Evolutionary conservation across 75 land plant species (phyloP), one percentile per base, ranked within the genome.

Genomic region (Larix kaempferi): DNA sequence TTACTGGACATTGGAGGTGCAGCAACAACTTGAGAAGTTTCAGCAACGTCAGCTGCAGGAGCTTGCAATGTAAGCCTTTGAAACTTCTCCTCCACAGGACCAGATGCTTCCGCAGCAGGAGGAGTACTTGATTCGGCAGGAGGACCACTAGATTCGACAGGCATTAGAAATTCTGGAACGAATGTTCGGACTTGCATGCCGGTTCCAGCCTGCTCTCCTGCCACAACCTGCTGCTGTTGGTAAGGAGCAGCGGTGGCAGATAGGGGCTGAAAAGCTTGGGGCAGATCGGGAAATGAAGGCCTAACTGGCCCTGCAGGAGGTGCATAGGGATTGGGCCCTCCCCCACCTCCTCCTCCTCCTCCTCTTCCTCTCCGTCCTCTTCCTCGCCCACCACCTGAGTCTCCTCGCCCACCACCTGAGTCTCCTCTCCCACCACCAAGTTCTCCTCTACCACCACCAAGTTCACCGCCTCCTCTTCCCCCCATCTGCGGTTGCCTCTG

Each of bases 201-300:
- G 25, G 57, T 63, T 49, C 54, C 54, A 49, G 74, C 12, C 44
- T 19, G 37, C 19, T 29, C 22, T 66, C 74, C 62, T 8, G 76
- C 23, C 26, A 27, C 58, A 76, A 56, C 49, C 56, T 54, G 66
- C 39, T 56, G 49, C 6, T 76, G 80, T 74, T 78, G 88, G 57
- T 81, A 41, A 16, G 63, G 60, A 21, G 44, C 75, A 60, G 41
- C 78, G 22, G 80, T 69, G 72, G 67, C 81, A 76, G 69, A 76
- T 1, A 80, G 73, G 39, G 75, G 44, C 37, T 27, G 90, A 33
- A 84, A 76, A 78, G 93, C 95, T 90, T 93, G 93, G 93, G 86
- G 93, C 89, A 90, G 93, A 84, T 92, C 90, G 95, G 95, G 89
- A 83, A 74, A 66, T 63, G 78, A 65, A 7, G 83, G 62, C 61